Conservation (phyloP, 2,329 filamentous ascomycete species). For the Amesomyces nigricolor region DNA sequence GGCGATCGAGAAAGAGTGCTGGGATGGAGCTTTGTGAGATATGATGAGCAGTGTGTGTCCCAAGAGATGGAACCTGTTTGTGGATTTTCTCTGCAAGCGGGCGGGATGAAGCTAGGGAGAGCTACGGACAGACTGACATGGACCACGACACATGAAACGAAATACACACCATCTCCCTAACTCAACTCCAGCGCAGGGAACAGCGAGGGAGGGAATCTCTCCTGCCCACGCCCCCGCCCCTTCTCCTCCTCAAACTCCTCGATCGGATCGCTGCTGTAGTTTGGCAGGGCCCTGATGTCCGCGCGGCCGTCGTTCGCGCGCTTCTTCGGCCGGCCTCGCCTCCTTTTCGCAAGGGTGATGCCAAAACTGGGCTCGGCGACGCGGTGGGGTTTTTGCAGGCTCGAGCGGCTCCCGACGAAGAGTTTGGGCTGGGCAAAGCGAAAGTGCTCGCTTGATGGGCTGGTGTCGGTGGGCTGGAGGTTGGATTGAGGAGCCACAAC, state of each 20-base stretch:
- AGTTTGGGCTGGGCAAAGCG: constrained; percentile 28
- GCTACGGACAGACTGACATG: too few relatives aligned
- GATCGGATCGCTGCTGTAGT: constrained; percentile 30
- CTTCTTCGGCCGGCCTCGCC: constrained; percentile 21
- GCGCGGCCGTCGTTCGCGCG: constrained; percentile 25
- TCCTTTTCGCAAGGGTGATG: constrained; percentile 12
- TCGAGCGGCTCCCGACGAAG: constrained; percentile 28
- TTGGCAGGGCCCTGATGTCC: constrained; percentile 29
- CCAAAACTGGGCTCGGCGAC: background rate
- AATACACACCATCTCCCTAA: background rate
- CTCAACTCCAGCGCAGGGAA: constrained; percentile 28
- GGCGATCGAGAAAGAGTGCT: too few relatives aligned
- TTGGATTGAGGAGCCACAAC: constrained; percentile 19
- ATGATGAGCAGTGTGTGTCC: too few relatives aligned
- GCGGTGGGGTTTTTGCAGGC: background rate
- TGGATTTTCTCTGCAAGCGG: too few relatives aligned
- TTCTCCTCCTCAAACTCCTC: constrained; percentile 28
- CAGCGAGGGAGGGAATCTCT: constrained; percentile 15
- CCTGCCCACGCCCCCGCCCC: background rate
- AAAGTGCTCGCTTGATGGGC: constrained; percentile 19
- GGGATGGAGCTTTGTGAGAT: too few relatives aligned
- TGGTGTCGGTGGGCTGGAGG: constrained; percentile 9
- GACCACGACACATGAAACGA: too few relatives aligned
- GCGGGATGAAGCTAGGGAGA: background rate
- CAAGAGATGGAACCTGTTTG: too few relatives aligned